Conservation (phyloP, 345 rosid species). For the Hevea brasiliensis region DNA sequence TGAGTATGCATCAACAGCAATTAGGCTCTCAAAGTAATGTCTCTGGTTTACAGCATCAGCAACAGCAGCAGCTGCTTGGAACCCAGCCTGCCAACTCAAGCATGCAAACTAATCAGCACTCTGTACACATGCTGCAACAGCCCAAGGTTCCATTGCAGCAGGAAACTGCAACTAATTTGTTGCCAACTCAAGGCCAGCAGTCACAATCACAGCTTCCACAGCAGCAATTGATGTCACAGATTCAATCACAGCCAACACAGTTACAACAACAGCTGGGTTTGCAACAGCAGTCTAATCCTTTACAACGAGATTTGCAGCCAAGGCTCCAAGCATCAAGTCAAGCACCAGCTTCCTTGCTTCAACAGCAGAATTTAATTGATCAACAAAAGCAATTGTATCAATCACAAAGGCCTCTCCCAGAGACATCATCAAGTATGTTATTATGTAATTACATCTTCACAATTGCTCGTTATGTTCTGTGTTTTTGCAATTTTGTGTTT, state of each 20-base stretch:
- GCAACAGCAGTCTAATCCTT: constrained; percentile 66
- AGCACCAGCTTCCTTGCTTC: constrained; percentile 69
- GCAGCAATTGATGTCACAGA: constrained; percentile 77
- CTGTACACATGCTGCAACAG: constrained; percentile 68
- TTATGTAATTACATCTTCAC: constrained; percentile 39
- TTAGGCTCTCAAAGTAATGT: constrained; percentile 72
- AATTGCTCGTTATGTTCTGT: background rate
- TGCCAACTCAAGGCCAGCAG: constrained; percentile 75
- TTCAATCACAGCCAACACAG: constrained; percentile 65
- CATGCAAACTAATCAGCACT: constrained; percentile 77
- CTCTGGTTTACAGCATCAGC: constrained; percentile 62
- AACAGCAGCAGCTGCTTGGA: constrained; percentile 63
- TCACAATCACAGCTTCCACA: constrained; percentile 63
- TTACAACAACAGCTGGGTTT: constrained; percentile 73
- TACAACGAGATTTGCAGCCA: constrained; percentile 75
- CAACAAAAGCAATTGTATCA: constrained; percentile 71
- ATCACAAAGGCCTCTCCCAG: constrained; percentile 67
- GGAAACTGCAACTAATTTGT: constrained; percentile 54
- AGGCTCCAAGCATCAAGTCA: constrained; percentile 73
- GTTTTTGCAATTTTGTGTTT: constrained; percentile 11
- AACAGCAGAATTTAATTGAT: constrained; percentile 70
- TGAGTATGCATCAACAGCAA: constrained; percentile 61
- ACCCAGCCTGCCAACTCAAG: constrained; percentile 66
- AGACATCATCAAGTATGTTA: constrained; percentile 78
- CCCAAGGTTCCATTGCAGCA: constrained; percentile 64